These are phyloP conservation scores for Royoungia palumana DNA, from an alignment of 768 basidiomycete genomes.

Conservation along the genomic window DNA sequence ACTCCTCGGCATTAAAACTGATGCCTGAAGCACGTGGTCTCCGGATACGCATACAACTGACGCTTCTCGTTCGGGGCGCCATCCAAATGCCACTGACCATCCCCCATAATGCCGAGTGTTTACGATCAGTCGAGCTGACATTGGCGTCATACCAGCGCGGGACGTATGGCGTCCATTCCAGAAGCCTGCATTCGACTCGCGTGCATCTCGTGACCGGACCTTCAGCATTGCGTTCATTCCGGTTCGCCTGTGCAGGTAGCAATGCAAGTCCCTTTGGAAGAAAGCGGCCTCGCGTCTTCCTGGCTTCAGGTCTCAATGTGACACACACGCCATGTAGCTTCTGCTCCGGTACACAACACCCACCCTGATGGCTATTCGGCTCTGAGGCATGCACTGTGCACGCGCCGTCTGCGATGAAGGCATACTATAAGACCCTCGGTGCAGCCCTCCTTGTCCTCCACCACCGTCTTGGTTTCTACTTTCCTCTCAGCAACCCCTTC, in stretches of 20 bases:
- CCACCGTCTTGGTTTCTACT: slow-evolving; percentile 16
- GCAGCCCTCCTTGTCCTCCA: slow-evolving; percentile 9
- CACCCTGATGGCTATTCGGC: slow-evolving; percentile 26
- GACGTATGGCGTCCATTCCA: slow-evolving; percentile 10
- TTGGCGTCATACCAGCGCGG: neutral
- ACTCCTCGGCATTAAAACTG: slow-evolving; percentile 22
- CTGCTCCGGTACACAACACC: slow-evolving; percentile 13
- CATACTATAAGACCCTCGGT: slow-evolving; percentile 24
- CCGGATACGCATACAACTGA: slow-evolving; percentile 7
- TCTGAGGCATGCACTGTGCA: slow-evolving; percentile 29
- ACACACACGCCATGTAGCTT: slow-evolving; percentile 21
- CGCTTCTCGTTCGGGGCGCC: slow-evolving; percentile 9
- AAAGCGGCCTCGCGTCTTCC: slow-evolving; percentile 34
- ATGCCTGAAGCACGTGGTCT: slow-evolving; percentile 17
- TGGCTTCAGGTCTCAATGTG: slow-evolving; percentile 25
- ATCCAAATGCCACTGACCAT: neutral
- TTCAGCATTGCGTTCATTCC: slow-evolving; percentile 27
- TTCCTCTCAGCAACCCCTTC: slow-evolving; percentile 15
- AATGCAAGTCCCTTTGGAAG: slow-evolving; percentile 26
- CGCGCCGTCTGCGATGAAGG: slow-evolving; percentile 20
- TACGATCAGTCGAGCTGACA: slow-evolving; percentile 5
- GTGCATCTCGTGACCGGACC: slow-evolving; percentile 16
- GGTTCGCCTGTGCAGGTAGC: slow-evolving; percentile 28
- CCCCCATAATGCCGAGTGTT: slow-evolving; percentile 2
- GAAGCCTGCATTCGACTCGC: slow-evolving; percentile 11